Base-by-base conservation (phyloP, 352 stramenopile genomes). In the Phytophthora litchii region DNA sequence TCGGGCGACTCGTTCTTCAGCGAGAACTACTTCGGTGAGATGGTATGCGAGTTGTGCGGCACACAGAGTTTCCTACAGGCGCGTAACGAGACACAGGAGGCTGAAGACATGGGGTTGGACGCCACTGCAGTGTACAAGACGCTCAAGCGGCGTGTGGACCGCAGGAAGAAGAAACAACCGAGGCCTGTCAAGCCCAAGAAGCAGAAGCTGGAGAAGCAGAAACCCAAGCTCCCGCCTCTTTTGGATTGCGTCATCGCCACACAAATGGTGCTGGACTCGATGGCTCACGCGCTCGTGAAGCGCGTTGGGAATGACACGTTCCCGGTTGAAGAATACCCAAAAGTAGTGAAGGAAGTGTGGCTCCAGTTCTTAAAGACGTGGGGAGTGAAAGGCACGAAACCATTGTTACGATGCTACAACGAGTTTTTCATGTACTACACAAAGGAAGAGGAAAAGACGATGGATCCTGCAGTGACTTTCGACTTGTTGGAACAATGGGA, bases 31-130 rank as follows among this genome's bases (percentile, higher is more conserved):
- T 89, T 91, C 23, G 86, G 83, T 0, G 86, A 95, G 71, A 80
- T 91, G 55, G 83, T 93, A 47, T 95, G 86, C 55, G 83, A 95
- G 54, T 58, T 95, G 21, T 95, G 86, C 38, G 86, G 86, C 56
- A 92, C 86, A 31, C 86, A 95, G 72, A 92, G 76, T 54, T 89
- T 88, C 47, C 64, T 91, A 27, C 78, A 95, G 74, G 74, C 74
- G 21, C 81, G 83, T 41, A 95, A 90, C 61, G 86, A 95, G 72
- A 92, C 81, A 36, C 83, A 91, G 43, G 83, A 93, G 34, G 70
- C 76, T 20, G 83, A 95, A 42, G 86, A 95, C 69, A 89, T 82
- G 64, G 74, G 70, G 2, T 37, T 89, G 27, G 78, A 89, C 61
- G 34, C 76, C 8, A 47, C 45, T 3, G 67, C 61, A 8, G 64